Evolutionary conservation across 495 filamentous ascomycete species (phyloP), one percentile per base, ranked within the genome.

Genomic region (Penicillium coprophilum): DNA sequence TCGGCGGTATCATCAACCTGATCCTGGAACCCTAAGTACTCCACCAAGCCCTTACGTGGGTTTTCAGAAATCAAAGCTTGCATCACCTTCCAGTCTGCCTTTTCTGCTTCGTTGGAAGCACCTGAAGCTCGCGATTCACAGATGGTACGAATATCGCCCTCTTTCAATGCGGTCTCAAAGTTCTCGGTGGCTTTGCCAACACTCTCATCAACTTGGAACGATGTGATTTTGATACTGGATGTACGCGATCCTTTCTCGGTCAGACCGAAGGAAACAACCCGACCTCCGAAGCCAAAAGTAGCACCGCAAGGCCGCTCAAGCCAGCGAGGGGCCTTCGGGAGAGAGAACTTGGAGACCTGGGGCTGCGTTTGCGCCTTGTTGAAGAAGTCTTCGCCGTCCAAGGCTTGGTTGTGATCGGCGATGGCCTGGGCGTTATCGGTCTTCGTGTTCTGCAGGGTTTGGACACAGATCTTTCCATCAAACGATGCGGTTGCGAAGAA

Each of bases 301-400:
- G 87, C 93, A 58, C 90, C 88, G 51, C 86, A 85, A 9, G 95
- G 92, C 32, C 87, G 80, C 71, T 96, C 86, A 19, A 96, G 74
- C 94, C 94, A 99, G 59, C 86, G 91, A 6, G 94, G 94, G 5
- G 94, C 85, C 64, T 94, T 90, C 17, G 84, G 75, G 24, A 99
- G 80, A 9, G 90, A 87, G 74, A 97, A 97, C 13, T 85, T 88
- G 24, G 88, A 87, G 30, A 88, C 90, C 70, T 96, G 93, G 12
- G 91, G 88, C 58, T 96, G 91, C 11, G 84, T 89, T 66, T 96
- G 92, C 28, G 92, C 92, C 71, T 90, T 92, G 45, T 87, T 87
- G 59, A 99, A 99, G 79, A 99, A 99, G 63, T 97, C 95, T 67
- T 96, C 94, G 30, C 89, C 93, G 69, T 97, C 92, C 19, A 91